Conservation (phyloP, 2,329 filamentous ascomycete species). For the Colletotrichum musicola region DNA sequence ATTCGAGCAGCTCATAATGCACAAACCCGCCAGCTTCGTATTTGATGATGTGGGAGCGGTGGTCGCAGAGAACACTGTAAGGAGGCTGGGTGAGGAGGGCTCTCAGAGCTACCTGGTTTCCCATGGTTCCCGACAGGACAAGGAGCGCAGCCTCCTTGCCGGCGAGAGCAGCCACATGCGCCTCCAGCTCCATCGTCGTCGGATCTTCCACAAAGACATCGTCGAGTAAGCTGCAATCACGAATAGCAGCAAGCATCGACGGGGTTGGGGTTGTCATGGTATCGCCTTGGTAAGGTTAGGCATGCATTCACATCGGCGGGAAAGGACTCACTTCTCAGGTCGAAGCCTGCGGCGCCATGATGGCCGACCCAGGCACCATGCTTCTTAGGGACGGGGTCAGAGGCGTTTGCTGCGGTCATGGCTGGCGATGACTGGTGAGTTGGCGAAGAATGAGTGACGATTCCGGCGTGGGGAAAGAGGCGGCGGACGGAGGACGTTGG, state of each 20-base stretch:
- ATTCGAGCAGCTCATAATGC: background rate
- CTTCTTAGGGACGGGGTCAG: background rate
- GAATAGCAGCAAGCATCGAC: conserved; percentile 85
- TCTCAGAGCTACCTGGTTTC: conserved; percentile 87
- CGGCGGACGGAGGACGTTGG: background rate
- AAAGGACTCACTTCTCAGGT: conserved; percentile 53
- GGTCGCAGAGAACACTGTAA: conserved; percentile 83
- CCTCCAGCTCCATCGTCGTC: conserved; percentile 82
- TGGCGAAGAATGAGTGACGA: background rate
- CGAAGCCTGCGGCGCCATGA: conserved; percentile 53
- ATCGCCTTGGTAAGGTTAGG: conserved; percentile 55
- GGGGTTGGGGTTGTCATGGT: conserved; percentile 79
- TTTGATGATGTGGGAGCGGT: conserved; percentile 80
- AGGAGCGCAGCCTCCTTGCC: conserved; percentile 83
- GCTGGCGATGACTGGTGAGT: background rate
- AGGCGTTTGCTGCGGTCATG: background rate
- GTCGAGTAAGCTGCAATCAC: conserved; percentile 80
- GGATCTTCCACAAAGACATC: conserved; percentile 87
- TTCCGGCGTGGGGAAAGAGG: background rate
- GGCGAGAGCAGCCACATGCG: conserved; percentile 78
- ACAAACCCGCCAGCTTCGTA: conserved; percentile 73
- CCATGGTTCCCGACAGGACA: conserved; percentile 93
- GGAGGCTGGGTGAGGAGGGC: conserved; percentile 84
- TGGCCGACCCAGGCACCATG: conserved; percentile 52
- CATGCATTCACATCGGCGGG: background rate